phyloP scores from a whole-genome alignment of 2,329 filamentous ascomycete species.

The Fulvia fulva region DNA sequence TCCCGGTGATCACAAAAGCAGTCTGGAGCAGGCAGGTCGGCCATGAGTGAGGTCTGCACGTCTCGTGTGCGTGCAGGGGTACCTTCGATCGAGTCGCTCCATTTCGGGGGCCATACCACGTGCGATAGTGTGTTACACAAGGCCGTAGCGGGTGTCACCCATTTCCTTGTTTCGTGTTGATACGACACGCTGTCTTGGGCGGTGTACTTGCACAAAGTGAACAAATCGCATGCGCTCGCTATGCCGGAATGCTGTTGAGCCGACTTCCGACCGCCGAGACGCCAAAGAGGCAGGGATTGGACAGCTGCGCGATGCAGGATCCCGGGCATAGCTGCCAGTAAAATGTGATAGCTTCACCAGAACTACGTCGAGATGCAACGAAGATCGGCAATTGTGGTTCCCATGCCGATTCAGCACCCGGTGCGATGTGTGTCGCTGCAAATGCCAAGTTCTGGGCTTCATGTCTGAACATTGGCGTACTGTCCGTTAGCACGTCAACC shows the following conservation, averaged over 20 bases:
- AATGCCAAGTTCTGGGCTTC: background rate
- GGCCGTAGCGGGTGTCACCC: background rate
- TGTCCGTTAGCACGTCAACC: background rate
- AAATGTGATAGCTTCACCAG: background rate
- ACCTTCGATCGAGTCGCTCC: background rate
- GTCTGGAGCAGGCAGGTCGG: background rate
- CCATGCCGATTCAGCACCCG: background rate
- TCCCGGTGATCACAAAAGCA: background rate
- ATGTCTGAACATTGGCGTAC: background rate
- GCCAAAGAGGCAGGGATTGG: background rate
- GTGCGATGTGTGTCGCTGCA: background rate
- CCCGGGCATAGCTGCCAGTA: background rate
- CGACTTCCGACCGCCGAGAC: background rate
- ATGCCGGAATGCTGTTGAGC: background rate
- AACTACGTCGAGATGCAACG: background rate
- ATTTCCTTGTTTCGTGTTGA: background rate
- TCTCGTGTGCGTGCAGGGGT: background rate
- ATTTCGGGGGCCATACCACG: background rate
- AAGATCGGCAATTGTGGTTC: background rate
- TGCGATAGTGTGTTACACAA: background rate
- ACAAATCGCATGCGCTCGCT: background rate
- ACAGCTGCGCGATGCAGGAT: background rate
- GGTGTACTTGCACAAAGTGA: background rate
- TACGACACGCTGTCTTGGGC: background rate
- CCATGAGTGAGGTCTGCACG: background rate